A percentile compares a stretch with the other conserved stretches of the same genome.
These are phyloP conservation scores for Lactarius evosmus DNA, from an alignment of 768 basidiomycete genomes.

Conservation along the genomic window DNA sequence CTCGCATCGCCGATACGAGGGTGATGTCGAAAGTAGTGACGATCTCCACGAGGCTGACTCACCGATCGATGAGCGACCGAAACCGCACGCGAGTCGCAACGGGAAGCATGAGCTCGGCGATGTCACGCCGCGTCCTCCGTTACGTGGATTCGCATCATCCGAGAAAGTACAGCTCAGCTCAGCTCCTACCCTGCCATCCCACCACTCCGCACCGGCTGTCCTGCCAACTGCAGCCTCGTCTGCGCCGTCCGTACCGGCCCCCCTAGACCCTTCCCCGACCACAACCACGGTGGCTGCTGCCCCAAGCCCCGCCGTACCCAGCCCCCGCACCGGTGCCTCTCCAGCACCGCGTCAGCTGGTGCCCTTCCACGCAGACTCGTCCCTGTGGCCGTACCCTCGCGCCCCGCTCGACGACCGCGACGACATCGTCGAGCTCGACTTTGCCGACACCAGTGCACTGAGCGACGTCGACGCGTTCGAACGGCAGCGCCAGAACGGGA, in stretches of 20 bases:
- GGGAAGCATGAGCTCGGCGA: conserved; percentile 38
- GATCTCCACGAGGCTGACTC: conserved; percentile 29
- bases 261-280: conserved; percentile 1
- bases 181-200: conserved; percentile 12
- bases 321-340: not conserved
- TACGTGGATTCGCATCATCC: conserved; percentile 21
- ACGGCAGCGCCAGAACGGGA: conserved; percentile 31
- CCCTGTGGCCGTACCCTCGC: conserved; percentile 69
- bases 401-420: conserved; percentile 45
- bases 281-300: not conserved
- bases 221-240: conserved; percentile 16
- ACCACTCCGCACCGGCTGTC: conserved; percentile 20
- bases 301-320: conserved; percentile 1
- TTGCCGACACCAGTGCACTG: conserved; percentile 66
- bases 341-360: conserved; percentile 39
- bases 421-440: conserved; percentile 74
- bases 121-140: conserved; percentile 59
- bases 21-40: conserved; percentile 38
- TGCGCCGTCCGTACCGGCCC: not conserved
- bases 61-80: conserved; percentile 24
- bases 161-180: conserved; percentile 14
- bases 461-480: conserved; percentile 63
- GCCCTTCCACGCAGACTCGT: conserved; percentile 62
- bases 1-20: conserved; percentile 37
- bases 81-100: conserved; percentile 6